Evolutionary conservation across 768 basidiomycete species (phyloP).

Genomic region (Agrocybe praecox): DNA sequence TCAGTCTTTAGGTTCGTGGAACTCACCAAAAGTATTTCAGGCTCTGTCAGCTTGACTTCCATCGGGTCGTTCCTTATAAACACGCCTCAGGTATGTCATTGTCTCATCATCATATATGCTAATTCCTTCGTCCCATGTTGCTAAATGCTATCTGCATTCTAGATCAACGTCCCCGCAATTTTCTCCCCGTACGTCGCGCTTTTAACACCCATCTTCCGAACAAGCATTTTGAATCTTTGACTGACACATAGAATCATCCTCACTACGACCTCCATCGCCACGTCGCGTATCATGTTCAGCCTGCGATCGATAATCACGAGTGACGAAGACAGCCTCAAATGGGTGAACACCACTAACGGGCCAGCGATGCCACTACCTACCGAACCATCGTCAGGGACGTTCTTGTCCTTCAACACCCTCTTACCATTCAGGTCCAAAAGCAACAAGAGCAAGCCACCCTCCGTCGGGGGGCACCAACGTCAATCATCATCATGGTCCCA

Average conservation of each 20-base stretch:
- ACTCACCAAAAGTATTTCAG: conserved; percentile 13
- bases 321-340: conserved; percentile 7
- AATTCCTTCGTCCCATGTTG: neutral
- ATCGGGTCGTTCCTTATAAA: conserved; percentile 34
- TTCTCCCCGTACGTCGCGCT: conserved; percentile 31
- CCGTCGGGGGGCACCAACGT: neutral
- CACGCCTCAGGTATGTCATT: conserved; percentile 25
- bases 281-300: conserved; percentile 31
- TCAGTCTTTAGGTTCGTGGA: neutral
- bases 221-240: neutral
- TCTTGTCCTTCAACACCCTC: no score
- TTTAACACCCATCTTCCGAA: neutral
- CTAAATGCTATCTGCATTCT: neutral
- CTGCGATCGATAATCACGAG: conserved; percentile 15
- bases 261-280: conserved; percentile 29
- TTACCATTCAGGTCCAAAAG: no score
- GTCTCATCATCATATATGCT: neutral
- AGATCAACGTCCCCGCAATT: conserved; percentile 40
- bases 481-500: neutral
- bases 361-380: neutral
- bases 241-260: conserved; percentile 22
- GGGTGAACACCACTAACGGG: neutral
- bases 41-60: conserved; percentile 31
- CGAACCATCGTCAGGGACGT: neutral
- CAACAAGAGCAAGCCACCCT: neutral